A percentile compares a stretch with the other conserved stretches of the same genome.
Evolutionary conservation across 2,329 filamentous ascomycete species (phyloP).

Genomic region (Aspergillus pseudoviridinutans): DNA sequence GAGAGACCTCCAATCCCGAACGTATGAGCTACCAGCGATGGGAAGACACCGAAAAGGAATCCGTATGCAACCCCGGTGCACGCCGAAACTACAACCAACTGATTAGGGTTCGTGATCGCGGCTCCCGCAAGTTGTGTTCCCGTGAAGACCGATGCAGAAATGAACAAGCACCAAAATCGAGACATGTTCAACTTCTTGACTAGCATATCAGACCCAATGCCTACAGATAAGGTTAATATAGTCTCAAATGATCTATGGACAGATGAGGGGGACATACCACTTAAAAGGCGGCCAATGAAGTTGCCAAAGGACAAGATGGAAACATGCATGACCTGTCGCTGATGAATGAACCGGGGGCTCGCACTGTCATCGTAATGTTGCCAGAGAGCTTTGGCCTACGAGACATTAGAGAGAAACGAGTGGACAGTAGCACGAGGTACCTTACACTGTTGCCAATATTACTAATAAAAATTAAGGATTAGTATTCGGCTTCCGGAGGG

Average conservation of each 20-base stretch:
- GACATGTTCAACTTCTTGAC: slow-evolving; percentile 76
- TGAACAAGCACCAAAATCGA: slow-evolving; percentile 85
- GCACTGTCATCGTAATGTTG: slow-evolving; percentile 73
- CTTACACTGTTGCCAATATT: slow-evolving; percentile 86
- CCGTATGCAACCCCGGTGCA: slow-evolving; percentile 88
- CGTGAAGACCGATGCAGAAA: slow-evolving; percentile 73
- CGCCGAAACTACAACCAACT: slow-evolving; percentile 72
- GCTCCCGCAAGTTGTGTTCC: slow-evolving; percentile 74
- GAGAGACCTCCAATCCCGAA: slow-evolving; percentile 87
- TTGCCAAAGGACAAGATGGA: slow-evolving; percentile 88
- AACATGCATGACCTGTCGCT: slow-evolving; percentile 85
- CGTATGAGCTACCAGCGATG: slow-evolving; percentile 80
- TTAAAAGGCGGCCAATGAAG: slow-evolving; percentile 75
- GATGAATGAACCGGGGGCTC: slow-evolving; percentile 68
- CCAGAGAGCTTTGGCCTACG: slow-evolving; percentile 73
- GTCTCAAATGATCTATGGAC: slow-evolving; percentile 13
- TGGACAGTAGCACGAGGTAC: not conserved
- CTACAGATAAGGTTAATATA: slow-evolving; percentile 35
- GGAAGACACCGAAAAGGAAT: slow-evolving; percentile 89
- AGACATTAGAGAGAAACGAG: slow-evolving; percentile 3
- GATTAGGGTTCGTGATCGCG: slow-evolving; percentile 69
- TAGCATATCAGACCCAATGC: slow-evolving; percentile 86
- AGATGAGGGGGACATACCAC: slow-evolving; percentile 50
- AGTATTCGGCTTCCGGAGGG: not conserved
- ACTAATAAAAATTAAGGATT: slow-evolving; percentile 48